Evolutionary conservation across 495 filamentous ascomycete species (phyloP), one percentile per base, ranked within the genome.

Genomic region (Penicillium turbatum): DNA sequence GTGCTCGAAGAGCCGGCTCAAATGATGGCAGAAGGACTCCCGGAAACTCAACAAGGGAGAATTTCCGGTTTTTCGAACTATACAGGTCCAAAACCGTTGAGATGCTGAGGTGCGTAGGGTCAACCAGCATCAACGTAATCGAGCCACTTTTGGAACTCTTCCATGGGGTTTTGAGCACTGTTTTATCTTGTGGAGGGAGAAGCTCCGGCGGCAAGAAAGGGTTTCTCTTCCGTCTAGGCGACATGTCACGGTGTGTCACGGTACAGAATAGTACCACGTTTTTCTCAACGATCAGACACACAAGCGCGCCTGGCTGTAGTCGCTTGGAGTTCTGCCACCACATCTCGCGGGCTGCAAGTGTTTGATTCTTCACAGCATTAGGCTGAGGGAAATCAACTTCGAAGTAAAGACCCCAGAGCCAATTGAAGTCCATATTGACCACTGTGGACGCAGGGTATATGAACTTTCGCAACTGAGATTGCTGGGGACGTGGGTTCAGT

Each of bases 21-120:
- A 92, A 92, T 2, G 86, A 76, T 0, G 81, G 75, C 11, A 89
- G 74, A 1, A 91, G 70, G 4, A 92, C 70, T 8, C 81, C 82
- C 0, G 86, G 86, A 49, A 90, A 89, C 53, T 90, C 88, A 1
- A 89, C 76, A 8, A 90, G 72, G 10, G 69, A 75, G 52, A 66
- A 6, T 0, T 53, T 10, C 0, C 37, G 17, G 9, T 32, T 40
- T 6, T 34, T 34, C 0, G 36, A 15, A 30, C 29, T 15, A 7
- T 31, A 41, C 2, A 51, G 11, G 17, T 42, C 29, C 6, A 51
- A 26, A 6, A 51, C 8, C 6, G 41, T 16, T 13, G 41, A 6
- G n/a, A 19, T 16, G 9, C 41, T 51, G 16, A 15, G 16, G 2
- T n/a, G 15, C 7, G 29, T 41, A 17, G 48, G 34, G 15, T 51